These are phyloP conservation scores for Trichoderma sp. DNA, from an alignment of 2,329 filamentous ascomycete genomes.

Conservation along the genomic window DNA sequence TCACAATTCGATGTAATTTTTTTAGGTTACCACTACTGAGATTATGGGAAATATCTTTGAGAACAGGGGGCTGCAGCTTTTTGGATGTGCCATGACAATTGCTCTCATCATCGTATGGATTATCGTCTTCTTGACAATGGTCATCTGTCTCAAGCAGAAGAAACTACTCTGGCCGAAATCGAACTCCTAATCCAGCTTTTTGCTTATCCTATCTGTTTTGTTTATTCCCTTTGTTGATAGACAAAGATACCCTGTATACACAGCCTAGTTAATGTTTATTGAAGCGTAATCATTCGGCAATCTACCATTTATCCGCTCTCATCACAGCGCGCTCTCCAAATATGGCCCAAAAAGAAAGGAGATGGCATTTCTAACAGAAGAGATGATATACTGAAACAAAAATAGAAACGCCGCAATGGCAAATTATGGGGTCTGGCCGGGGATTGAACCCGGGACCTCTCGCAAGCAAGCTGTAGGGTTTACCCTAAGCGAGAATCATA, in stretches of 20 bases:
- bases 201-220: neutral
- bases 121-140: constrained; percentile 69
- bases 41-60: constrained; percentile 66
- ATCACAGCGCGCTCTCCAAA: neutral
- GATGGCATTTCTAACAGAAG: neutral
- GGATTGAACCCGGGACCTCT: constrained; percentile 52
- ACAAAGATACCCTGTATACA: neutral
- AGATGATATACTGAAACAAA: neutral
- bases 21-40: constrained; percentile 66
- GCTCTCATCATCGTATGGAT: constrained; percentile 68
- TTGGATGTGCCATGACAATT: constrained; percentile 69
- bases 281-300: neutral
- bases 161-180: constrained; percentile 70
- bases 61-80: constrained; percentile 61
- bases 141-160: constrained; percentile 63
- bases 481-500: constrained; percentile 26
- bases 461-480: constrained; percentile 34
- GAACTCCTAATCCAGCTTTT: neutral
- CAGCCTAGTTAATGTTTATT: neutral
- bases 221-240: neutral
- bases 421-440: constrained; percentile 43
- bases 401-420: neutral
- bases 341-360: neutral
- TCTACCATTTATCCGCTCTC: neutral
- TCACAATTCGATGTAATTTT: neutral